Percentiles rank a stretch among this genome's conserved stretches.
Conservation (phyloP, 1,284 basidiomycete genomes). For the Heliocybe sulcata region DNA sequence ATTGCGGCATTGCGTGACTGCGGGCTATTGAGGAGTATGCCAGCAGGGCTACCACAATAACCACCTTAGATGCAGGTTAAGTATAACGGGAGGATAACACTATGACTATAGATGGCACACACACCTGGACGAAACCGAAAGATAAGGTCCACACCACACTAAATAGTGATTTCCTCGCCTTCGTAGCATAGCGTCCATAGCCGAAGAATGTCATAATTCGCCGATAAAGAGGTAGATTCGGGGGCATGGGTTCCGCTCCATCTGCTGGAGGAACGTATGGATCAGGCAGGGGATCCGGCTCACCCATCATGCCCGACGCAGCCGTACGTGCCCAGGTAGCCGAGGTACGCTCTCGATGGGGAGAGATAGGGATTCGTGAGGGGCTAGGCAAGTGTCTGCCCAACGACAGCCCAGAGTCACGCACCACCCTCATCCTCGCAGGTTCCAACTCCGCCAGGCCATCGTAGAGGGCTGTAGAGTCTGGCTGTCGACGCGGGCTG, state of each 20-base stretch:
- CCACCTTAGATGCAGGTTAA: constrained; percentile 30
- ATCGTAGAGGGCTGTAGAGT: background rate
- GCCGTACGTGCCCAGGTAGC: background rate
- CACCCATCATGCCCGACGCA: background rate
- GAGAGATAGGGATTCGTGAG: background rate
- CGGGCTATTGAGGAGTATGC: constrained; percentile 38
- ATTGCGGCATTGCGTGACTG: constrained; percentile 36
- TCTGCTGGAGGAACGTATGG: background rate
- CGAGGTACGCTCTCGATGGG: background rate
- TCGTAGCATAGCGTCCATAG: constrained; percentile 46
- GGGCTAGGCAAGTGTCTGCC: background rate
- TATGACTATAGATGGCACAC: constrained; percentile 9
- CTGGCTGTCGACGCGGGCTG: background rate
- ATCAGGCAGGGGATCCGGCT: background rate
- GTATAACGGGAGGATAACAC: background rate
- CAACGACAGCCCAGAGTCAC: background rate
- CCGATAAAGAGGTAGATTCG: background rate
- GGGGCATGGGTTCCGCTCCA: background rate
- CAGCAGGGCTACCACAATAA: constrained; percentile 47
- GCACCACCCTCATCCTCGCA: background rate
- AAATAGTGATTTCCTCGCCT: constrained; percentile 48
- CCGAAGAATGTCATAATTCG: constrained; percentile 38
- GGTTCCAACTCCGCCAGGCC: background rate
- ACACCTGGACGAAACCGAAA: constrained; percentile 54
- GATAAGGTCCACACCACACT: constrained; percentile 45